Evolutionary conservation across 306 rosid species (phyloP).

Genomic region (Castanospermum australe): DNA sequence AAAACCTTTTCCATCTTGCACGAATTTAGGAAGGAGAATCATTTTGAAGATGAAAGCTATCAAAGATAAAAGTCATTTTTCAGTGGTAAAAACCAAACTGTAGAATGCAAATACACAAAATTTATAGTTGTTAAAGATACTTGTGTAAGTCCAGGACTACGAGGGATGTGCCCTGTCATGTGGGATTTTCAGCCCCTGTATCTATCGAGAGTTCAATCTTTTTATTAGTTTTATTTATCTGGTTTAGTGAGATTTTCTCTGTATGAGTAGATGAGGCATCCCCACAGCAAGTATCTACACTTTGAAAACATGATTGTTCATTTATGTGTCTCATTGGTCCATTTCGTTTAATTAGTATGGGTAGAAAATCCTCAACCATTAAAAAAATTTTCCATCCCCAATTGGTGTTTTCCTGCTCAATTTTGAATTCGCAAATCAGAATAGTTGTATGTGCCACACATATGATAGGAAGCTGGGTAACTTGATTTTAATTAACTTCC

Average conservation of each 20-base stretch:
- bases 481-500: background rate
- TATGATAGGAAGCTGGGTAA: background rate
- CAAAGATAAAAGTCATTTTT: too few relatives aligned
- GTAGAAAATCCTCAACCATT: background rate
- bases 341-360: background rate
- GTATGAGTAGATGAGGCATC: too few relatives aligned
- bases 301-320: too few relatives aligned
- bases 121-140: too few relatives aligned
- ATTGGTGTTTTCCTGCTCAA: background rate
- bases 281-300: background rate
- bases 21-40: too few relatives aligned
- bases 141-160: too few relatives aligned
- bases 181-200: background rate
- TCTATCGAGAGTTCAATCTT: background rate
- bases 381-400: background rate
- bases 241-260: background rate
- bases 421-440: background rate
- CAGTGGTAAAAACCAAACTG: too few relatives aligned
- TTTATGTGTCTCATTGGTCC: background rate
- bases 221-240: background rate
- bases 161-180: too few relatives aligned
- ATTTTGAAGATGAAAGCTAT: too few relatives aligned
- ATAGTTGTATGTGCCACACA: background rate
- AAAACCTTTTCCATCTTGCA: too few relatives aligned
- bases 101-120: too few relatives aligned